Base-by-base conservation (phyloP, 345 rosid species). In the Populus alba region DNA sequence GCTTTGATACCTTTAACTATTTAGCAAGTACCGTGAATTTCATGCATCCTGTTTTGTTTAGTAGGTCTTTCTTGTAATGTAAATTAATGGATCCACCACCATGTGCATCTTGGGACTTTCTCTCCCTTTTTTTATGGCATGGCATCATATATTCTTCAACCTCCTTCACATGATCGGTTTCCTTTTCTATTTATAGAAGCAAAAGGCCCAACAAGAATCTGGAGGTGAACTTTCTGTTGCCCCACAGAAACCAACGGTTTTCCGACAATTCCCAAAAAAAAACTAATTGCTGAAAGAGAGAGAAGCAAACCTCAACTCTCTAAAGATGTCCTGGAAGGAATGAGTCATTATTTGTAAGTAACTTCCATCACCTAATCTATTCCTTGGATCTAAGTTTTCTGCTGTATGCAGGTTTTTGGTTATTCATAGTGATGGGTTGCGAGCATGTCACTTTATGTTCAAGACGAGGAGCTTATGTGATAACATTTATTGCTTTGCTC, bases 211-310 rank as follows among this genome's bases (percentile, higher is more conserved):
- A 73, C 79, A 85, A 70, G 94, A 84, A 43, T 79, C 91, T 1
- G 87, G 75, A 61, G 68, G 82, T 5, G 87, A 85, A 81, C 72
- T 74, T 45, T 76, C 88, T 17, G 81, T 55, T 47, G 66, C 31
- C 53, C 88, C 83, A 33, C 90, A 27, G 67, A 61, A 57, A 43
- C 70, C 80, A 6, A 91, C 88, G 83, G 77, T 79, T 59, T 71
- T 90, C 79, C 95, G 91, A 22, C 86, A 88, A 59, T 91, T 94
- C 76, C 86, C 85, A 20, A 91, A 89, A 93, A 83, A 82, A 85
- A 84, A 79, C 89, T 97, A 41, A 87, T 95, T 27, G 83, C 76
- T 37, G 85, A 84, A 75, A 62, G 83, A 35, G 72, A 85, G 78
- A 77, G 87, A 81, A 84, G 83, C 74, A 92, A 90, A 77, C 85